Base-by-base conservation (phyloP, 2,329 filamentous ascomycete species). In the Dactylellina haptotyla region DNA sequence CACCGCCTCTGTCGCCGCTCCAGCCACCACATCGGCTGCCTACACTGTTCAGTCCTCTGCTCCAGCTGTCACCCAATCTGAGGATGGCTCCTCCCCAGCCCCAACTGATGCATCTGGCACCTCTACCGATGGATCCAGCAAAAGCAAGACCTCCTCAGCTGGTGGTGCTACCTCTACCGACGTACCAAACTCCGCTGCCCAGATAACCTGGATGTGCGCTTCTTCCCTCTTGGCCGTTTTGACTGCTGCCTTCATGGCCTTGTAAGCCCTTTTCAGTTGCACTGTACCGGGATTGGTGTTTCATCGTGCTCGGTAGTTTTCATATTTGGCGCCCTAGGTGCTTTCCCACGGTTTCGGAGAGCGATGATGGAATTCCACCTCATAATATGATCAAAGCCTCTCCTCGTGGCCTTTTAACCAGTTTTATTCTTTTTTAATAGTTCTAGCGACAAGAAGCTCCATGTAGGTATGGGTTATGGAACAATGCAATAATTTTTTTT, bases 151-250 rank as follows among this genome's bases (percentile, higher is more conserved):
- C 18, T 28, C 50, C 20, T 23, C 14, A 12, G 61, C 50, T 18
- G 32, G 48, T 25, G 48, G 41, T 20, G 18, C 69, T 25, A 61
- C 45, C 18, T 53, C 54, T 32, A 56, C 69, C 34, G 61, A 56
- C 5, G 39, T 46, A 8, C 48, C 69, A n/a, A 50, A 53, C 41
- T 56, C 45, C 14, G 48, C 53, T 41, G 69, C 61, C 23, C 61
- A 73, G 61, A 66, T 73, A 9, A 73, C 69, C 61, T 73, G 69
- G 69, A 73, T 73, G 69, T 73, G 69, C 32, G 69, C 69, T 16
- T 73, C 69, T 16, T 73, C 69, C 10, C 69, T 73, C 30, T 50
- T 73, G 69, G 69, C 69, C 14, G 69, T 73, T 25, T 45, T 73
- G 50, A 73, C 69, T 3, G 69, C 69, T 66, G 69, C 69, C 34